Conservation (phyloP, 2,329 filamentous ascomycete genomes). For the Ceratocystis lukuohia region DNA sequence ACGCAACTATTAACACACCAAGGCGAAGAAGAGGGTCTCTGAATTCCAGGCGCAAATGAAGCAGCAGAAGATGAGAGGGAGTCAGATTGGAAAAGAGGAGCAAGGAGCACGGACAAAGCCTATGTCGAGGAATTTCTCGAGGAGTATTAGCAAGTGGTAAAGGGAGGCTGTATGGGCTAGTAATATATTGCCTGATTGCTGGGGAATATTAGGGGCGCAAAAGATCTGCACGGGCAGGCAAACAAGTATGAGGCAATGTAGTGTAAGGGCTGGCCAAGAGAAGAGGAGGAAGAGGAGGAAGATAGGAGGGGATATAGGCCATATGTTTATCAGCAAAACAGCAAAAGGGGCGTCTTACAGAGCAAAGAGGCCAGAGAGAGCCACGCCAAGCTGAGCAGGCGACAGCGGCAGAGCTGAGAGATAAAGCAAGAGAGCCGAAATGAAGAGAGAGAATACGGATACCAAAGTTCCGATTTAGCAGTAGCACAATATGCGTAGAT, state of each 20-base stretch:
- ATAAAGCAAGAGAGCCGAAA: background rate
- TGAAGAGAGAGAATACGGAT: conserved; percentile 2
- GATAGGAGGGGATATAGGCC: background rate
- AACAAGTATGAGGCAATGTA: background rate
- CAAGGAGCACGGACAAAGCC: background rate
- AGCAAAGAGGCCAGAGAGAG: background rate
- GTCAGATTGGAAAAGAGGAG: background rate
- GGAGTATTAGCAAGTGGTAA: background rate
- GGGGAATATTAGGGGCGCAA: background rate
- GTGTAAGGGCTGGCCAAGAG: background rate
- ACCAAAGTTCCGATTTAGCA: conserved; percentile 3
- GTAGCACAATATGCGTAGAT: background rate
- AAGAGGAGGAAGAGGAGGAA: background rate
- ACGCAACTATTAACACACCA: background rate
- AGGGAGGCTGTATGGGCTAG: background rate
- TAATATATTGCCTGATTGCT: background rate
- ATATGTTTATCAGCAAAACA: background rate
- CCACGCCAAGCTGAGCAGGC: background rate
- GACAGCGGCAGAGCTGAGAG: background rate
- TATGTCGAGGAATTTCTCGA: background rate
- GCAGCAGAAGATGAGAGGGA: background rate
- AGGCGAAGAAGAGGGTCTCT: conserved; percentile 1
- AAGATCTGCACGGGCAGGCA: background rate
- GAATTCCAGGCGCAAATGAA: background rate
- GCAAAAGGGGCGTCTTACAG: background rate